These are phyloP conservation scores for Macrophomina pseudophaseolina DNA, from an alignment of 2,329 filamentous ascomycete genomes.

Conservation along the genomic window DNA sequence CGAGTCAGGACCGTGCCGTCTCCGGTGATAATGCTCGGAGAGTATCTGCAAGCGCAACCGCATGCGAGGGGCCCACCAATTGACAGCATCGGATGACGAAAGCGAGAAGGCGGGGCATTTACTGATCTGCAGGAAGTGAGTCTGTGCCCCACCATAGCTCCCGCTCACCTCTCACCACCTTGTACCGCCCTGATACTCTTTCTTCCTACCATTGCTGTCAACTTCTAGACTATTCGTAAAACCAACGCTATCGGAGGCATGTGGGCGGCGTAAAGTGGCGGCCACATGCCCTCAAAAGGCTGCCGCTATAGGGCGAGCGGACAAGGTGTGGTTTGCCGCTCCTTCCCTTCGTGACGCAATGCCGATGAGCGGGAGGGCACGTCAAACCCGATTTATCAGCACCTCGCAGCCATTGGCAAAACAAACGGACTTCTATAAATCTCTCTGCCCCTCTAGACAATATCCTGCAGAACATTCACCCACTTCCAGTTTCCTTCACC, in stretches of 20 bases:
- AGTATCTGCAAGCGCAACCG: not conserved
- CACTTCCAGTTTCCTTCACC: not conserved
- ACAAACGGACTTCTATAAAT: not conserved
- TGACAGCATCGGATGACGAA: not conserved
- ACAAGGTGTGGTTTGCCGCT: not conserved
- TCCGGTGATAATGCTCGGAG: not conserved
- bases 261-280: not conserved
- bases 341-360: conserved; percentile 6
- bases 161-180: not conserved
- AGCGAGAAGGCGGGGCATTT: not conserved
- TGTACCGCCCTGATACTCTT: not conserved
- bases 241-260: not conserved
- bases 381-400: conserved; percentile 4
- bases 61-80: not conserved
- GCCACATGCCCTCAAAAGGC: not conserved
- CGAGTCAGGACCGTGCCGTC: no score
- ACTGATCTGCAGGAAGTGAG: not conserved
- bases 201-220: not conserved
- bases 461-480: not conserved
- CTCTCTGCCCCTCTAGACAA: not conserved
- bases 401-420: not conserved
- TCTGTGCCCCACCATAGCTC: not conserved
- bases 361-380: not conserved
- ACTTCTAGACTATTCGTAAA: not conserved
- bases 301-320: not conserved